A percentile compares a stretch with the other conserved stretches of the same genome.
Conservation (phyloP, 106 monocot species). For the Apostasia ramifera region DNA sequence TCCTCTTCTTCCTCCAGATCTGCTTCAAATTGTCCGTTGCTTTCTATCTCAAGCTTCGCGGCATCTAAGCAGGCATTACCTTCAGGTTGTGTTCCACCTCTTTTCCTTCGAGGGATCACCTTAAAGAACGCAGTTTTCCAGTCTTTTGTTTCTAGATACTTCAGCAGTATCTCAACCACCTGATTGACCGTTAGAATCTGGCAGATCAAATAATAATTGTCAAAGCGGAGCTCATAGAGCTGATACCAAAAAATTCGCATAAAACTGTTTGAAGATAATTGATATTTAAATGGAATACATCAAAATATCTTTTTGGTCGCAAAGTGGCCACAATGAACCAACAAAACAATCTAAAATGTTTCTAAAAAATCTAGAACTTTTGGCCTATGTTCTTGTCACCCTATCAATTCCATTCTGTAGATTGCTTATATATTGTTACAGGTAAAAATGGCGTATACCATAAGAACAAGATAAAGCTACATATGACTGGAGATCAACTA, state of each 20-base stretch:
- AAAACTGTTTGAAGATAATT: neutral
- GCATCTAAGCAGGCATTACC: constrained; percentile 5
- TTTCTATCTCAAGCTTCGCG: constrained; percentile 2
- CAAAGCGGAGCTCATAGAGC: neutral
- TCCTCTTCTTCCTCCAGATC: constrained; percentile 4
- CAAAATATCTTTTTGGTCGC: neutral
- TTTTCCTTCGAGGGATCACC: constrained; percentile 93
- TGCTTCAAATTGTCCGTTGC: constrained; percentile 14
- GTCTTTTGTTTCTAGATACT: constrained; percentile 80
- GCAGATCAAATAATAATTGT: neutral
- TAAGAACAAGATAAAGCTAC: no score
- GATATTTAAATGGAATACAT: neutral
- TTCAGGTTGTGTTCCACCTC: constrained; percentile 30
- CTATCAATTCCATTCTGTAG: no score
- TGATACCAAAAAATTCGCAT: neutral
- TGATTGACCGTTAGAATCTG: constrained; percentile 99
- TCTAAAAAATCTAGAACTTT: no score
- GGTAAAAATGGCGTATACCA: no score
- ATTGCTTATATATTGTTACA: no score
- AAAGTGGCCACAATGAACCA: neutral
- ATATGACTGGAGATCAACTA: no score
- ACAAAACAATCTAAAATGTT: neutral
- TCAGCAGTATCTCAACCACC: constrained; percentile 92
- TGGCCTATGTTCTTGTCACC: neutral
- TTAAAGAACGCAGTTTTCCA: constrained; percentile 95